Conservation (phyloP, 2,329 filamentous ascomycete species). For the Trichoderma sp. region DNA sequence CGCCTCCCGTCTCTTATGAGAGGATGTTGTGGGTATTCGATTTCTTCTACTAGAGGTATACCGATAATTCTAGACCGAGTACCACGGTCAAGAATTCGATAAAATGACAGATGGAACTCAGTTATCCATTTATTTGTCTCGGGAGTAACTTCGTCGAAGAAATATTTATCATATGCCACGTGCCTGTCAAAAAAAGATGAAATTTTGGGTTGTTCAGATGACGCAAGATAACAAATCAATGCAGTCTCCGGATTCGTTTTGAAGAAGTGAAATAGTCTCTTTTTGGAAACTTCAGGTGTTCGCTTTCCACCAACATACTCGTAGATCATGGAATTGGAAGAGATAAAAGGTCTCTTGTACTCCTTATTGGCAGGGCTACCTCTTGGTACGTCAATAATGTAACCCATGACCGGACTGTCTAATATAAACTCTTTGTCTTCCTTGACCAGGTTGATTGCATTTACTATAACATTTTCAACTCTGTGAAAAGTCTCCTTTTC, state of each 20-base stretch:
- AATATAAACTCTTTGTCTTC: not conserved
- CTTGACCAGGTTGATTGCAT: not conserved
- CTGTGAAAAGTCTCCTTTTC: not conserved
- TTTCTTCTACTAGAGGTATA: not conserved
- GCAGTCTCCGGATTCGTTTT: not conserved
- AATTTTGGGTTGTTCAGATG: not conserved
- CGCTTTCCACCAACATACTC: not conserved
- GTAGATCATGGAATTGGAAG: not conserved
- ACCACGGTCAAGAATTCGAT: not conserved
- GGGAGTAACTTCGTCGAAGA: not conserved
- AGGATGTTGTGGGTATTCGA: not conserved
- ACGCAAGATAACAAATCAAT: not conserved
- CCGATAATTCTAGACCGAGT: rapidly evolving
- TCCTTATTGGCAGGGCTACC: too few species aligned
- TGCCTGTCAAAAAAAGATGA: not conserved
- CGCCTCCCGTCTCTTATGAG: not conserved
- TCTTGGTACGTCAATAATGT: not conserved
- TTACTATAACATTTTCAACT: not conserved
- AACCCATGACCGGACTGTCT: not conserved
- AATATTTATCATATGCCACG: not conserved
- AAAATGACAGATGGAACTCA: not conserved
- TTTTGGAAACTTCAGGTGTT: not conserved
- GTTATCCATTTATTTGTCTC: not conserved
- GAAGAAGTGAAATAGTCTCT: not conserved
- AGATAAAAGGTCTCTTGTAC: not conserved